Evolutionary conservation across 306 rosid genomes (phyloP), one percentile per base, ranked within the genome.

Genomic region (Quillaja saponaria): DNA sequence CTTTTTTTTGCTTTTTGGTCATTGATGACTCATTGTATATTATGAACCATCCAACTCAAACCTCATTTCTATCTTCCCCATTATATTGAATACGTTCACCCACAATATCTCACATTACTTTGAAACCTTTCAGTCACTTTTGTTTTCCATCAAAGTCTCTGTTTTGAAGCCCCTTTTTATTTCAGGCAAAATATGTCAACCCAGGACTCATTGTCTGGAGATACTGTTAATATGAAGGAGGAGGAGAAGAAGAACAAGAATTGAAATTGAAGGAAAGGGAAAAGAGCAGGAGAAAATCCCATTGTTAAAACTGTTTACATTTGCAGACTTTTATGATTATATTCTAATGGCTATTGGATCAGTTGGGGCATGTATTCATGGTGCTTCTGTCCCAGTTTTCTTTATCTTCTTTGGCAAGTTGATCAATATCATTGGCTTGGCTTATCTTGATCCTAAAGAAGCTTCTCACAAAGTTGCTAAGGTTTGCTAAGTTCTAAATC

Each of bases 361-460:
- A 9, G 20, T 88, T 31, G 98, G 98, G 14, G 98, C 98, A 34
- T 76, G 84, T 58, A 15, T 88, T 63, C 98, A 91, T 60, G 98
- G 98, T 2, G 96, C 95, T 67, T 86, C 98, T 10, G 92, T 91
- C n/a, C 98, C 98, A 6, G 78, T 91, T 53, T 91, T 91, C 84
- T 91, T 91, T 50, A 82, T 91, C 62, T 91, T 82, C 84, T 91
- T 91, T 61, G 98, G 98, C 19, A 82, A 88, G 67, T 49, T 91
- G 75, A 91, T 91, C 21, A 88, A 91, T 67, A 44, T 91, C 71
- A 86, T 91, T 17, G 98, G 98, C 10, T 59, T 91, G 82, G 96
- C 96, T 74, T 86, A 84, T 74, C 95, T 91, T 57, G 88, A 84
- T 33, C 97, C 97, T 40, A 78, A 82, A 58, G 85, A 86, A 74